phyloP scores from a whole-genome alignment of 495 filamentous ascomycete species.

The Aspergillus steynii region DNA sequence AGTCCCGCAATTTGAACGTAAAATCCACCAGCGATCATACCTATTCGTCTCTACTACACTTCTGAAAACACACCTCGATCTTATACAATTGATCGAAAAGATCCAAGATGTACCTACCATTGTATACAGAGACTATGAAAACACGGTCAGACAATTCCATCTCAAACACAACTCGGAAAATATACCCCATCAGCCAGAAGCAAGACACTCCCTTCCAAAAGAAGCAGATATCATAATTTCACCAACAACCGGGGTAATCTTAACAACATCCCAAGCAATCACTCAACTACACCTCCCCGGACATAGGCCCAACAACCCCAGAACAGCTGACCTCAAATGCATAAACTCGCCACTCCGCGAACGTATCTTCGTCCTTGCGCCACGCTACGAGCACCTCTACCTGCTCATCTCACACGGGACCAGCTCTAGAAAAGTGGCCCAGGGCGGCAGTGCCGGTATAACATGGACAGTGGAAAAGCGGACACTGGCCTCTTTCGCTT shows the following conservation, averaged over 20 bases:
- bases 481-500: slow-evolving; percentile 9
- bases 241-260: slow-evolving; percentile 65
- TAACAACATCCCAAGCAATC: slow-evolving; percentile 71
- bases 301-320: slow-evolving; percentile 28
- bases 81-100: slow-evolving; percentile 29
- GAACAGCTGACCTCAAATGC: slow-evolving; percentile 5
- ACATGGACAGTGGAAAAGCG: slow-evolving; percentile 13
- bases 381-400: slow-evolving; percentile 68
- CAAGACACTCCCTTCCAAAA: background rate
- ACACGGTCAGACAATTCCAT: background rate
- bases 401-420: slow-evolving; percentile 54
- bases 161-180: background rate
- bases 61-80: slow-evolving; percentile 27
- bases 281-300: slow-evolving; percentile 72
- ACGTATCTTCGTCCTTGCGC: slow-evolving; percentile 54
- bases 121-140: slow-evolving; percentile 31
- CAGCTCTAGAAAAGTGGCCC: background rate
- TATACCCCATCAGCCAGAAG: background rate
- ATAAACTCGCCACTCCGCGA: slow-evolving; percentile 53
- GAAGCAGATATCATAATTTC: slow-evolving; percentile 82
- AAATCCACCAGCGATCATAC: slow-evolving; percentile 4
- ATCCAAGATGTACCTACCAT: slow-evolving; percentile 16
- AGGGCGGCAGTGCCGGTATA: background rate
- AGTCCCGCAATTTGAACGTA: slow-evolving; percentile 3
- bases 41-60: slow-evolving; percentile 32